Percentiles rank a stretch among this genome's conserved stretches.
Conservation (phyloP, 176 grass and related monocot species). For the Alloteropsis semialata region DNA sequence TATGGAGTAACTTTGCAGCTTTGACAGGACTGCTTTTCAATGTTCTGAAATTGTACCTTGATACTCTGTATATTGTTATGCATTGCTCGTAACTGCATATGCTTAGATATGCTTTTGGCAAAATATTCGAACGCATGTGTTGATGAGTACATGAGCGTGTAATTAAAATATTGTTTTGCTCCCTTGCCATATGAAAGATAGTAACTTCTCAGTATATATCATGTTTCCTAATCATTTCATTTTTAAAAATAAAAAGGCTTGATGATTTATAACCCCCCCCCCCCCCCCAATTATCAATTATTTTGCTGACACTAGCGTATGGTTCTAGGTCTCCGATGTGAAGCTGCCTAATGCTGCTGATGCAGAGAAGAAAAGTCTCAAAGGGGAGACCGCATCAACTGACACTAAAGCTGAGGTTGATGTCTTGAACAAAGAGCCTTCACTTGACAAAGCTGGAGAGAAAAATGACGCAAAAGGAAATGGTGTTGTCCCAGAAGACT, state of each 20-base stretch:
- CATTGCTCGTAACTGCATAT: neutral
- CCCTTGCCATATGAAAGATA: neutral
- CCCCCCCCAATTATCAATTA: neutral
- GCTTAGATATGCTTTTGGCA: neutral
- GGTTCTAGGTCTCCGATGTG: conserved; percentile 28
- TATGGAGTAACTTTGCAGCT: neutral
- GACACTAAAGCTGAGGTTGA: conserved; percentile 24
- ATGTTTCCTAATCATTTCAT: neutral
- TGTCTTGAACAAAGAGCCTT: conserved; percentile 31
- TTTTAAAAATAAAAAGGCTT: neutral
- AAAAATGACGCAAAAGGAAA: conserved; percentile 46
- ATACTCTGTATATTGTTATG: neutral
- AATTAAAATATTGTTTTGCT: neutral
- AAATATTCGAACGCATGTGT: neutral
- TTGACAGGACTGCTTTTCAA: neutral
- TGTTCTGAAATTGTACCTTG: neutral
- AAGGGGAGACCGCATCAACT: conserved; percentile 18
- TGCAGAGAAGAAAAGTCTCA: conserved; percentile 10
- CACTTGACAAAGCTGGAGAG: conserved; percentile 25
- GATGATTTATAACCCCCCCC: neutral
- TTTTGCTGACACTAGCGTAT: neutral
- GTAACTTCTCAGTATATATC: neutral
- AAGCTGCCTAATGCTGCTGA: conserved; percentile 13
- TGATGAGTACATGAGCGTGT: neutral
- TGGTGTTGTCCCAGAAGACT: conserved; percentile 24